Evolutionary conservation across 1,284 basidiomycete species (phyloP), one percentile per base, ranked within the genome.

Genomic region (Cystobasidiaceae sp.): DNA sequence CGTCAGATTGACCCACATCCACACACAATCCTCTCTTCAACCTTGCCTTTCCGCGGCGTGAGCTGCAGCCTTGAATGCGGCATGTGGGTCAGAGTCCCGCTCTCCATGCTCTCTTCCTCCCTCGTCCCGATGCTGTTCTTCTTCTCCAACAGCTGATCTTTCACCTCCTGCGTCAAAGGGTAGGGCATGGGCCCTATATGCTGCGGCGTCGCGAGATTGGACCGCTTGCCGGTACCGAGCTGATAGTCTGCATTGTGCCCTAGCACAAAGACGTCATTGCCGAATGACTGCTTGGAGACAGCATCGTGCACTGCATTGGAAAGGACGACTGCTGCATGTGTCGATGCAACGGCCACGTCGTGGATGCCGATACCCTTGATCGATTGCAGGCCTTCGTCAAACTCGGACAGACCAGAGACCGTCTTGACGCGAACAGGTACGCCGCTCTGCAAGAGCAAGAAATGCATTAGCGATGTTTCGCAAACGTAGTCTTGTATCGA

Each of bases 381-480:
- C 30, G 79, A 79, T 67, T 83, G 79, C 4, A 79, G 80, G 34
- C 78, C 76, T 68, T 93, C 90, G 73, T 85, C 85, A 74, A 89
- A 93, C 81, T 92, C 91, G 27, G 84, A 78, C 27, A 94, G 78
- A 7, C 91, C 90, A 71, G 89, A 92, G 57, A 96, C 82, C 48
- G 84, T 86, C 78, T 87, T 91, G 21, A 90, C 86, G 61, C 85
- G 84, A 0, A 84, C 80, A 0, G 90, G 91, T 45, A 81, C 80
- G 32, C 85, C 28, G 33, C 39, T 27, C 58, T 60, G 46, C 11
- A 37, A 32, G 32, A 5, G 11, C 21, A 37, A 23, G 25, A 23
- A 33, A 17, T n/a, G n/a, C 17, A 25, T 48, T 33, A 59, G 37
- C 54, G 6, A 4, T 46, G 19, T 2, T 21, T 46, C 2, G 13